Percentiles rank a stretch among this genome's conserved stretches.
Evolutionary conservation across 2,329 filamentous ascomycete species (phyloP).

Genomic region (Hypoxylon rubiginosum): DNA sequence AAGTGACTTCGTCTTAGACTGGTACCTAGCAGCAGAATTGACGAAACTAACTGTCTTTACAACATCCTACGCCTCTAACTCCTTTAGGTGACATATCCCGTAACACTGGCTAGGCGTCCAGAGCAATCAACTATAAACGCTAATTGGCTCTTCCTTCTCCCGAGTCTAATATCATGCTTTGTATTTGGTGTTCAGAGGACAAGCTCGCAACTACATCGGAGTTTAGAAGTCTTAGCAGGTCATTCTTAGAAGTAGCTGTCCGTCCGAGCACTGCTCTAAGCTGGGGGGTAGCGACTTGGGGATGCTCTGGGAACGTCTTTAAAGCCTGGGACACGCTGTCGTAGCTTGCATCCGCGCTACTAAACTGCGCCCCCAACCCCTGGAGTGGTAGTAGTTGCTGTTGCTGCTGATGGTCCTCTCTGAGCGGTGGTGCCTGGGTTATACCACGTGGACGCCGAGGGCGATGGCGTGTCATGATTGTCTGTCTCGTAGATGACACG

Average conservation of each 20-base stretch:
- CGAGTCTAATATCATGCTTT: too few relatives aligned
- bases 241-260: constrained; percentile 2
- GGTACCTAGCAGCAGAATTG: too few relatives aligned
- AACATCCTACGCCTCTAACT: neutral
- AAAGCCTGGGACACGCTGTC: constrained; percentile 5
- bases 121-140: too few relatives aligned
- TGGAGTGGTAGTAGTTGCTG: constrained; percentile 15
- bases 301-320: constrained; percentile 2
- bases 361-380: constrained; percentile 31
- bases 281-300: neutral
- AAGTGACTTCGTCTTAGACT: neutral
- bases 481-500: neutral
- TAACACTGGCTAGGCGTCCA: too few relatives aligned
- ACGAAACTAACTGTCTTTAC: neutral
- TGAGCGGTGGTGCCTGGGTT: neutral
- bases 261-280: constrained; percentile 22
- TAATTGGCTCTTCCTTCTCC: too few relatives aligned
- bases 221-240: constrained; percentile 11
- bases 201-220: constrained; percentile 20
- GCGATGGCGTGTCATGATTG: constrained; percentile 2
- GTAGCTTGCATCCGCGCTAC: neutral
- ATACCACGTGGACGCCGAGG: neutral
- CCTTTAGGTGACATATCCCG: too few relatives aligned
- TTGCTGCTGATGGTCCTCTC: constrained; percentile 2
- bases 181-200: neutral